These are phyloP conservation scores for Brassica carinata DNA, from an alignment of 345 rosid species.

Conservation along the genomic window DNA sequence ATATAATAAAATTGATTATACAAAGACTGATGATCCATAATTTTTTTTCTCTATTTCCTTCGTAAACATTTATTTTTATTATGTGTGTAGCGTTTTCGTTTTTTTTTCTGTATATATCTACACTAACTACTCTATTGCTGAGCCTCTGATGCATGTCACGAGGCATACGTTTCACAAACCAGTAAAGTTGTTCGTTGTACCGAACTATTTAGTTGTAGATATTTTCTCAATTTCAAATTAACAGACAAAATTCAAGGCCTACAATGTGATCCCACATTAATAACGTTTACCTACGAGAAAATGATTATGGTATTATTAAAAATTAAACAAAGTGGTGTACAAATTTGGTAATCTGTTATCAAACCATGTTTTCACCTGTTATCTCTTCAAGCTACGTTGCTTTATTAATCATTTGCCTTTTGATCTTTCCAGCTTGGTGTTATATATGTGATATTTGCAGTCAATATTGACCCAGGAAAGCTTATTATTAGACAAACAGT, in stretches of 20 bases:
- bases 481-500: background rate
- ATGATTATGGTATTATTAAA: background rate
- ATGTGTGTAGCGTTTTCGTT: too few species aligned
- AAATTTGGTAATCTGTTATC: background rate
- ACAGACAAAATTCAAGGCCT: background rate
- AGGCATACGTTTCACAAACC: background rate
- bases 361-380: background rate
- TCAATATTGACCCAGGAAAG: background rate
- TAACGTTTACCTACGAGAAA: background rate
- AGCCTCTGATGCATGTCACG: too few species aligned
- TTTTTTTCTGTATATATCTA: too few species aligned
- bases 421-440: too few species aligned
- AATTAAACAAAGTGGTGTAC: background rate
- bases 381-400: background rate
- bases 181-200: background rate
- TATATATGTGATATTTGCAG: too few species aligned
- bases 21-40: too few species aligned
- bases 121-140: too few species aligned
- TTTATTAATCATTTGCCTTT: too few species aligned
- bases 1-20: too few species aligned
- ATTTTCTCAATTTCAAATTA: background rate
- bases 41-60: too few species aligned
- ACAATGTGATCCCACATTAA: background rate
- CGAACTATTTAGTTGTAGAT: background rate
- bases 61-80: too few species aligned